These are phyloP conservation scores for Penicillium sp. DNA, from an alignment of 2,329 filamentous ascomycete species.

Conservation along the genomic window DNA sequence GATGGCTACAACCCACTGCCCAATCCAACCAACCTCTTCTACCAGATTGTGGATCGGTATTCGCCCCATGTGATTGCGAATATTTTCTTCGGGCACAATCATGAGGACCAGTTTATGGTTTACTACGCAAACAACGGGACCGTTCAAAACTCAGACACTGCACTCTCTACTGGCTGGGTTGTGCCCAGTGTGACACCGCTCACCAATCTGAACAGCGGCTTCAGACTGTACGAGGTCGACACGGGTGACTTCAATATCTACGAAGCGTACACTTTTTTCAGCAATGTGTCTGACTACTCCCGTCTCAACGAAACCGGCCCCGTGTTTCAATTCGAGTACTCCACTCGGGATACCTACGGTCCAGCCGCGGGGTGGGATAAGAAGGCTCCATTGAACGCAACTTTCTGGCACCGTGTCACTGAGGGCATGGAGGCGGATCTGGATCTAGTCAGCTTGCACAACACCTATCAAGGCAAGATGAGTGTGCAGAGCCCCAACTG, in stretches of 20 bases:
- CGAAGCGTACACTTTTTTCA: constrained; percentile 54
- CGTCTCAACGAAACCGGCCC: constrained; percentile 45
- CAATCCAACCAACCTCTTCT: constrained; percentile 55
- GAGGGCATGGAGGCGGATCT: constrained; percentile 55
- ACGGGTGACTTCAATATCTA: constrained; percentile 54
- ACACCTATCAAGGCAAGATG: constrained; percentile 53
- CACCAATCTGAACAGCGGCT: constrained; percentile 55
- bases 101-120: constrained; percentile 55
- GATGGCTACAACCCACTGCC: constrained; percentile 55
- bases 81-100: constrained; percentile 56
- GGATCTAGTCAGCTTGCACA: constrained; percentile 51
- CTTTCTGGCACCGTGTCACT: constrained; percentile 59
- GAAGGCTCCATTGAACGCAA: constrained; percentile 55
- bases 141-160: constrained; percentile 39
- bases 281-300: constrained; percentile 50
- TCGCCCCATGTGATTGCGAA: constrained; percentile 56
- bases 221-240: constrained; percentile 56
- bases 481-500: constrained; percentile 53
- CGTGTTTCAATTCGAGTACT: constrained; percentile 52
- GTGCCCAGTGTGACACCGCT: constrained; percentile 52
- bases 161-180: constrained; percentile 53
- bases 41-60: constrained; percentile 55
- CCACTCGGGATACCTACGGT: constrained; percentile 51
- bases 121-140: constrained; percentile 56
- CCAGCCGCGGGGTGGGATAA: constrained; percentile 45